phyloP scores from a whole-genome alignment of 495 filamentous ascomycete species.

The Hypomontagnella submonticulosa region DNA sequence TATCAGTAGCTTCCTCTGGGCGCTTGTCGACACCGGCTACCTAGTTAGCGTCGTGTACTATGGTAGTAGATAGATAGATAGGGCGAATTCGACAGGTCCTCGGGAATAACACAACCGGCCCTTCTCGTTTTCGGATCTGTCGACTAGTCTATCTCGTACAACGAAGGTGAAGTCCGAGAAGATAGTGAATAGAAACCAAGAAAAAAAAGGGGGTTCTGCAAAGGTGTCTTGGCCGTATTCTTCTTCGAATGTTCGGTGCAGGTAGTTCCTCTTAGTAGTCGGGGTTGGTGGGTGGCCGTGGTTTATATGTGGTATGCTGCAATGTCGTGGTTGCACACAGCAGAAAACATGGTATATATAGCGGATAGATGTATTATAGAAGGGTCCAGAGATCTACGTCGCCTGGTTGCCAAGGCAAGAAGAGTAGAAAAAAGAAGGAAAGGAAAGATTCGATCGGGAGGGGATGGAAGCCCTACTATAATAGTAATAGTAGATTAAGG shows the following conservation, averaged over 20 bases:
- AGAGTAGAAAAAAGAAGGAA: conserved; percentile 24
- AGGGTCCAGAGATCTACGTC: conserved; percentile 42
- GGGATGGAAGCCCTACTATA: conserved; percentile 39
- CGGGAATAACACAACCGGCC: conserved; percentile 26
- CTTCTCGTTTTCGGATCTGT: conserved; percentile 31
- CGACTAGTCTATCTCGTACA: conserved; percentile 21
- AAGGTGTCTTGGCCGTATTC: conserved; percentile 37
- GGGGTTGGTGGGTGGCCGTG: conserved; percentile 27
- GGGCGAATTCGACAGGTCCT: conserved; percentile 14
- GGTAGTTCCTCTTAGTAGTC: conserved; percentile 10
- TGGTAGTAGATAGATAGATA: conserved; percentile 5
- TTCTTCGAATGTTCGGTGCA: conserved; percentile 47
- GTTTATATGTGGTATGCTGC: conserved; percentile 26
- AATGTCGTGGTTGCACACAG: conserved; percentile 41
- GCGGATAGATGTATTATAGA: conserved; percentile 25
- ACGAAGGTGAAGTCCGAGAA: conserved; percentile 2
- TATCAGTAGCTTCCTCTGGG: neutral
- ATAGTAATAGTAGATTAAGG: conserved; percentile 9
- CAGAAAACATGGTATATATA: neutral
- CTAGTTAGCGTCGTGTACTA: too few relatives aligned
- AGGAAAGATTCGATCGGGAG: conserved; percentile 23
- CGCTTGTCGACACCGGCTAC: too few relatives aligned
- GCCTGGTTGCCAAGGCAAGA: conserved; percentile 47
- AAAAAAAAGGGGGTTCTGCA: conserved; percentile 16
- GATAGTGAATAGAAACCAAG: conserved; percentile 22